Conservation (phyloP, 192 early-diverging fungal genomes). For the Podila epicladia region DNA sequence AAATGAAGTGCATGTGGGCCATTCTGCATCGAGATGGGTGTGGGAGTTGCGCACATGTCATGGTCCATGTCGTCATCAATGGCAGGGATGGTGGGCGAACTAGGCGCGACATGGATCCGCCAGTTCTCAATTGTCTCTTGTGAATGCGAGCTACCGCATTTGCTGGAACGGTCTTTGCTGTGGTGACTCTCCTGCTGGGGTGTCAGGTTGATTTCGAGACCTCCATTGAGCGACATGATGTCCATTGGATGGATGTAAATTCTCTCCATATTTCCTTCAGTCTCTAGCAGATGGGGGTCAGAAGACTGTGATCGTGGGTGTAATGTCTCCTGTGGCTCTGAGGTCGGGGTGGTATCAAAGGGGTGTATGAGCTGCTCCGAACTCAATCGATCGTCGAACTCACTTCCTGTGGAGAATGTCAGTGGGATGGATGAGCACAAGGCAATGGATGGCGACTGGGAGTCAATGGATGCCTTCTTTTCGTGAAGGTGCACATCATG, state of each 20-base stretch:
- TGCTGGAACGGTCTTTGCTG: not conserved
- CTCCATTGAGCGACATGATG: not conserved
- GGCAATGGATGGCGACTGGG: slow-evolving; percentile 11
- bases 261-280: not conserved
- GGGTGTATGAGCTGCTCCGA: slow-evolving; percentile 19
- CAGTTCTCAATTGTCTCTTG: slow-evolving; percentile 45
- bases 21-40: not conserved
- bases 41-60: not conserved
- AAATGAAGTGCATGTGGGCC: not conserved
- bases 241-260: slow-evolving; percentile 8
- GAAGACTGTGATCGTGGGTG: not conserved
- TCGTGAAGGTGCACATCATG: not conserved
- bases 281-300: not conserved
- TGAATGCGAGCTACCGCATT: slow-evolving; percentile 22
- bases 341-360: slow-evolving; percentile 9
- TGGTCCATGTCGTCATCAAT: slow-evolving; percentile 6
- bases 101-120: slow-evolving; percentile 37
- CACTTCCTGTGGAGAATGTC: slow-evolving; percentile 2
- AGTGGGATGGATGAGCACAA: slow-evolving; percentile 9
- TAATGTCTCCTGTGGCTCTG: not conserved
- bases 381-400: not conserved
- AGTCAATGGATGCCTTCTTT: not conserved
- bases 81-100: slow-evolving; percentile 19
- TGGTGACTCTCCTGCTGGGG: not conserved
- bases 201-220: not conserved